phyloP scores from a whole-genome alignment of 345 rosid species.

The Orychophragmus violaceus region DNA sequence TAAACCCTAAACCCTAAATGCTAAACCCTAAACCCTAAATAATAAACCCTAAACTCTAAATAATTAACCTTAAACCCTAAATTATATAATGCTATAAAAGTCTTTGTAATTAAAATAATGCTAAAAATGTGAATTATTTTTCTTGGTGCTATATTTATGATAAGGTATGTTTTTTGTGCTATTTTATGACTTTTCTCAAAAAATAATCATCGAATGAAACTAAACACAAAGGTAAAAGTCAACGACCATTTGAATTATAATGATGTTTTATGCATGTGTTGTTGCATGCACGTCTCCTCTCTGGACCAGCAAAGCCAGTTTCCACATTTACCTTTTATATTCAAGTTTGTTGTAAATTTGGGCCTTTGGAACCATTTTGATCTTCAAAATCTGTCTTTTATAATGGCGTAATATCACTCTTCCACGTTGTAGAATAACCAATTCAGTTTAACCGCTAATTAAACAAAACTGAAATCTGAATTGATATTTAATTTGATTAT shows the following conservation, averaged over 20 bases:
- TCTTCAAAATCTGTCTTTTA: not conserved
- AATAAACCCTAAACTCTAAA: no score
- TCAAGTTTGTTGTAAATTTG: not conserved
- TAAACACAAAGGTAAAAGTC: conserved; percentile 11
- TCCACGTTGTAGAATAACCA: not conserved
- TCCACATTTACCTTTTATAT: not conserved
- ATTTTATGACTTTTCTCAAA: no score
- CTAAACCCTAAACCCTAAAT: no score
- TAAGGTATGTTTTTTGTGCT: no score
- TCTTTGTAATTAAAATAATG: no score
- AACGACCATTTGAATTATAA: not conserved
- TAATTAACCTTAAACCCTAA: no score
- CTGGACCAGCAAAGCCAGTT: conserved; percentile 6
- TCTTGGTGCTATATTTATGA: no score
- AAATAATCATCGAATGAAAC: not conserved
- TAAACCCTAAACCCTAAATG: no score
- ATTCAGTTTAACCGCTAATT: not conserved
- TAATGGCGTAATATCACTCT: not conserved
- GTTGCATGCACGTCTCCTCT: conserved; percentile 22
- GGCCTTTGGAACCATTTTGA: not conserved
- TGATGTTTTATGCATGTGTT: not conserved
- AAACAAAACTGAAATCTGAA: not conserved
- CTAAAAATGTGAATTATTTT: no score
- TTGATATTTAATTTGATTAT: not conserved
- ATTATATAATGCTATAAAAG: no score